These are phyloP conservation scores for Leptographium wingfieldii DNA, from an alignment of 2,329 filamentous ascomycete species.

Conservation along the genomic window DNA sequence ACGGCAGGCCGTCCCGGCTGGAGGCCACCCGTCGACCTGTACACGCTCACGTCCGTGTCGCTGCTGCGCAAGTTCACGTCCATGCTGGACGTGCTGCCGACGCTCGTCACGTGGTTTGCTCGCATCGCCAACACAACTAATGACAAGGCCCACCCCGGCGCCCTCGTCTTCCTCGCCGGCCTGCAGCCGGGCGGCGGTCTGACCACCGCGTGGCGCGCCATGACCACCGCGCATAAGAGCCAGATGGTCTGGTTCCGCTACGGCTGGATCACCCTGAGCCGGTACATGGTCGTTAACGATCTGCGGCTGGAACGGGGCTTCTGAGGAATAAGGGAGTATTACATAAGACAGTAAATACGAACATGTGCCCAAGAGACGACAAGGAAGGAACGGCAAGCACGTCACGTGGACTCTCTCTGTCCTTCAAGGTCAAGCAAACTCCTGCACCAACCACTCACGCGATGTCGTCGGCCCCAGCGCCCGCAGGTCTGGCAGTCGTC, in stretches of 20 bases:
- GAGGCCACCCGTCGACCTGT: conserved; percentile 66
- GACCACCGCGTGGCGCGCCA: conserved; percentile 60
- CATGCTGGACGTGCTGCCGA: conserved; percentile 63
- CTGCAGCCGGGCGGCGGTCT: conserved; percentile 43
- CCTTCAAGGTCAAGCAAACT: conserved; percentile 5
- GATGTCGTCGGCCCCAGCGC: neutral
- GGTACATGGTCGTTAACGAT: conserved; percentile 96
- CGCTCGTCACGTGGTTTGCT: conserved; percentile 40
- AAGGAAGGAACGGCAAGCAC: neutral
- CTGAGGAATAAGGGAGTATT: conserved; percentile 2
- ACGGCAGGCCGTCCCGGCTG: conserved; percentile 51
- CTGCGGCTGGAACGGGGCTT: conserved; percentile 41
- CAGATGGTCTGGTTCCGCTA: conserved; percentile 99
- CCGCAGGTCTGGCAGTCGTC: neutral
- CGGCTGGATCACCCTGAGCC: conserved; percentile 81
- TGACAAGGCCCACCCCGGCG: conserved; percentile 37
- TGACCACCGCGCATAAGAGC: conserved; percentile 81
- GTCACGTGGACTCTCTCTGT: neutral
- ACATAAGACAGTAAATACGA: neutral
- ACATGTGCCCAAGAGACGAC: neutral
- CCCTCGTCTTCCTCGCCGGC: conserved; percentile 52
- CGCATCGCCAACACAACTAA: conserved; percentile 3
- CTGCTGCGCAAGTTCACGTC: conserved; percentile 70
- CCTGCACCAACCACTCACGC: conserved; percentile 5
- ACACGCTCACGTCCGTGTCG: conserved; percentile 65